These are phyloP conservation scores for Nitzschia sp. DNA, from an alignment of 108 stramenopile species.

Conservation along the genomic window DNA sequence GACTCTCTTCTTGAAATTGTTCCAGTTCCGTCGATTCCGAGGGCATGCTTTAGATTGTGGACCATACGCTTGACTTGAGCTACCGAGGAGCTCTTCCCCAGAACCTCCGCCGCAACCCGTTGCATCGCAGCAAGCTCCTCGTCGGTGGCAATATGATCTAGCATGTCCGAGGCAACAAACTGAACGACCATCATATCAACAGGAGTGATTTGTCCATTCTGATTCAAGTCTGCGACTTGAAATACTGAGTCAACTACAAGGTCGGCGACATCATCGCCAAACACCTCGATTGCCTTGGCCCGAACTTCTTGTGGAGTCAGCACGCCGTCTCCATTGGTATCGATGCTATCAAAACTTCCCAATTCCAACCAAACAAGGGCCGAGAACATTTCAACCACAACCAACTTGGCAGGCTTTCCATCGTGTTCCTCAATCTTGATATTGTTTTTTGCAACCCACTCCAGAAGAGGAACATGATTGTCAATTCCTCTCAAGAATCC, in stretches of 20 bases:
- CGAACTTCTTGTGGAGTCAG: slow-evolving; percentile 41
- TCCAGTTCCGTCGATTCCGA: background rate
- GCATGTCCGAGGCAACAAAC: slow-evolving; percentile 27
- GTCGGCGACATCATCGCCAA: slow-evolving; percentile 29
- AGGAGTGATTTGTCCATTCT: slow-evolving; percentile 38
- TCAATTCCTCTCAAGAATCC: slow-evolving; percentile 45
- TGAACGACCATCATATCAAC: slow-evolving; percentile 32
- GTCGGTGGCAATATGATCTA: background rate
- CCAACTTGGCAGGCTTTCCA: slow-evolving; percentile 32
- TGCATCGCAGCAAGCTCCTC: background rate
- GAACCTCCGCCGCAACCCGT: background rate
- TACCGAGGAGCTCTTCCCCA: background rate
- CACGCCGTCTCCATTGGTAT: slow-evolving; percentile 41
- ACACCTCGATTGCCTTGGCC: slow-evolving; percentile 7
- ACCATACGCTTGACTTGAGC: background rate
- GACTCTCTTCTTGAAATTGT: no score
- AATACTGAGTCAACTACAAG: slow-evolving; percentile 43
- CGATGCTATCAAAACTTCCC: slow-evolving; percentile 47
- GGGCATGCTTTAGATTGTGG: background rate
- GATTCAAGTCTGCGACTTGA: slow-evolving; percentile 38
- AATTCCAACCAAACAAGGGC: slow-evolving; percentile 40
- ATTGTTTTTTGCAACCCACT: slow-evolving; percentile 26
- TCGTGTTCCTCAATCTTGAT: slow-evolving; percentile 10
- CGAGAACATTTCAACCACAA: slow-evolving; percentile 40
- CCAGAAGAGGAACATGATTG: slow-evolving; percentile 43